Evolutionary conservation across 371 early-diverging fungal species (phyloP).

Genomic region (Apophysomyces ossiformis): DNA sequence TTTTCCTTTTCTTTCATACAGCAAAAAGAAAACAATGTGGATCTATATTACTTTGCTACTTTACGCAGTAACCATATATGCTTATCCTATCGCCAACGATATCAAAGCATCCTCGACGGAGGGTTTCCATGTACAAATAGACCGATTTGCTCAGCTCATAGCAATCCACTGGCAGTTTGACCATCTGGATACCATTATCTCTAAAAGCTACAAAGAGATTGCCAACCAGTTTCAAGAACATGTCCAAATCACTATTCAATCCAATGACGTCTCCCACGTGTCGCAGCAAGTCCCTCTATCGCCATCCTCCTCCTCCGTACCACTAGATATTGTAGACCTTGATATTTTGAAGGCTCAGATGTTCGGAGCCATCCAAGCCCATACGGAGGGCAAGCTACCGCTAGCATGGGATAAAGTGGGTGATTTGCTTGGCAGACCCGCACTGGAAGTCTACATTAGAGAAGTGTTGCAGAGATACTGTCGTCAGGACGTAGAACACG

Average conservation of each 20-base stretch:
- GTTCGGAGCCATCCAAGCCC: conserved; percentile 48
- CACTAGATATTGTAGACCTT: conserved; percentile 30
- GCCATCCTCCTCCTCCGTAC: neutral
- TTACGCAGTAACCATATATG: neutral
- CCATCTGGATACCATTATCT: conserved; percentile 43
- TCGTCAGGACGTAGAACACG: neutral
- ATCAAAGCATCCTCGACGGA: neutral
- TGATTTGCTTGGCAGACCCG: conserved; percentile 21
- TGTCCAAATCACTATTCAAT: conserved; percentile 23
- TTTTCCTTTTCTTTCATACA: neutral
- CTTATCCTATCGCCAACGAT: neutral
- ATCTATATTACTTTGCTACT: neutral
- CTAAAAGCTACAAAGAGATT: conserved; percentile 35
- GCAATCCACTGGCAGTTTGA: conserved; percentile 52
- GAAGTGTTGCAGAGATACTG: conserved; percentile 24
- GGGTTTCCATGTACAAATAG: conserved; percentile 25
- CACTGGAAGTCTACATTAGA: conserved; percentile 35
- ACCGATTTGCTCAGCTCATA: conserved; percentile 43
- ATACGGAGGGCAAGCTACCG: conserved; percentile 45
- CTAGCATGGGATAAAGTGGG: conserved; percentile 44
- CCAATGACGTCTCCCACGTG: neutral
- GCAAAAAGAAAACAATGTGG: neutral
- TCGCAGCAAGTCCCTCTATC: conserved; percentile 10
- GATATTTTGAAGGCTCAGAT: conserved; percentile 49
- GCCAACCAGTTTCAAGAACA: conserved; percentile 40